Evolutionary conservation across 2,329 filamentous ascomycete species (phyloP), one percentile per base, ranked within the genome.

Genomic region (Neonectria ditissima): DNA sequence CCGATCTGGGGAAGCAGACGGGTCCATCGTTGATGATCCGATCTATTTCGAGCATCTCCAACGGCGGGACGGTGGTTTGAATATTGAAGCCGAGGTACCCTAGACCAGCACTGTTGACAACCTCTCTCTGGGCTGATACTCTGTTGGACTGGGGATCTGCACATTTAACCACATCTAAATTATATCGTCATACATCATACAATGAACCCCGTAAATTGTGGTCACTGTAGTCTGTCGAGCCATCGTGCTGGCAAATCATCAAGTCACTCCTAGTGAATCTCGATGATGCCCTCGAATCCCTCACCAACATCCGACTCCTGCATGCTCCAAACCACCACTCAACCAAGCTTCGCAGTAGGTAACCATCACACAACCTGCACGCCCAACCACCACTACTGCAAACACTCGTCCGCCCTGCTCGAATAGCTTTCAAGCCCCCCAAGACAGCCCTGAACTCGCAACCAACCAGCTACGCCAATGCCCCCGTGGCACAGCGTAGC

Each of bases 391-490:
- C 37, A 4, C 16, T 41, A 10, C n/a, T 41, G n/a, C n/a, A 41
- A 41, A 9, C 22, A 13, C 28, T 50, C 47, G 47, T 50, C 28
- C 47, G 47, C 47, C n/a, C 47, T 32, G 8, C 18, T n/a, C n/a
- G 10, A 18, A 32, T 20, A 26, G 18, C n/a, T 50, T 50, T 50
- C 47, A 50, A 50, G 47, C 47, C 47, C 47, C 13, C 47, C 5
- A 30, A 32, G 30, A 30, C 47, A 50, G 47, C 47, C 47, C 47
- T 50, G 47, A 18, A 14, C 28, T 32, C 5, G n/a, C 26, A 20
- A 8, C 47, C 47, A 50, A 50, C 47, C 47, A 50, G 13, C 20
- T 4, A 14, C 26, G n/a, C 47, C 47, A 50, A 50, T 50, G 47
- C 47, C 34, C 34, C n/a, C n/a, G 28, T 26, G n/a, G 11, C 11